phyloP scores from a whole-genome alignment of 495 filamentous ascomycete genomes.

The Xylona heveae region DNA sequence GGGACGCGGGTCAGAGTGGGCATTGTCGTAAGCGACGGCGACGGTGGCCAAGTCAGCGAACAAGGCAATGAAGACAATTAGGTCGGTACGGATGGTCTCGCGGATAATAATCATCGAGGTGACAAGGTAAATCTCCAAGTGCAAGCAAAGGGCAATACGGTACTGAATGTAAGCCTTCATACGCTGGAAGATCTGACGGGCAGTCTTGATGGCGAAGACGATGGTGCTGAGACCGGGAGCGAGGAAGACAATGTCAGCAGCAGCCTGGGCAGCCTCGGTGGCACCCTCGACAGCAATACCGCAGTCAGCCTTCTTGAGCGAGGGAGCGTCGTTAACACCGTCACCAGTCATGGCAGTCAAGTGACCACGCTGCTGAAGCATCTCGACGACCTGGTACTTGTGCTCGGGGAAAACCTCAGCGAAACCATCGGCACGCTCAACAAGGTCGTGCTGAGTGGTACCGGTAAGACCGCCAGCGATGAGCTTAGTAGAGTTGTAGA shows the following conservation, averaged over 20 bases:
- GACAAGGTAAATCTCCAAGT: conserved; percentile 59
- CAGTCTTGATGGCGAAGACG: conserved; percentile 57
- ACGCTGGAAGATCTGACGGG: conserved; percentile 62
- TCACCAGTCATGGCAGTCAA: conserved; percentile 60
- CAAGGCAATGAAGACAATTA: conserved; percentile 57
- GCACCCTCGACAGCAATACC: conserved; percentile 65
- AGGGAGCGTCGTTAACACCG: conserved; percentile 54
- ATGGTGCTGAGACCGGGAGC: conserved; percentile 58
- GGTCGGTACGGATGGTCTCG: conserved; percentile 41
- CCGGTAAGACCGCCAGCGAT: conserved; percentile 56
- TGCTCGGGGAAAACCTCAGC: conserved; percentile 60
- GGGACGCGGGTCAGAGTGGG: conserved; percentile 46
- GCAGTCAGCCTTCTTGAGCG: conserved; percentile 52
- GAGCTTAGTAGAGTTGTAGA: conserved; percentile 55
- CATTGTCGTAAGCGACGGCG: conserved; percentile 58
- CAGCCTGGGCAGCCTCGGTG: conserved; percentile 55
- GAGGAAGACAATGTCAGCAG: conserved; percentile 63
- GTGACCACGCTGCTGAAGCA: conserved; percentile 53
- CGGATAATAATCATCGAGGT: conserved; percentile 60
- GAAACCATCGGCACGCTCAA: conserved; percentile 58
- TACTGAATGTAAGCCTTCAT: conserved; percentile 71
- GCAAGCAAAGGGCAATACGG: conserved; percentile 57
- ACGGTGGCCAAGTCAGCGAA: conserved; percentile 64
- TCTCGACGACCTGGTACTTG: conserved; percentile 62
- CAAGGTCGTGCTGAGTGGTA: conserved; percentile 52